Evolutionary conservation across 108 stramenopile genomes (phyloP), one percentile per base, ranked within the genome.

Genomic region (Tribonema minus): DNA sequence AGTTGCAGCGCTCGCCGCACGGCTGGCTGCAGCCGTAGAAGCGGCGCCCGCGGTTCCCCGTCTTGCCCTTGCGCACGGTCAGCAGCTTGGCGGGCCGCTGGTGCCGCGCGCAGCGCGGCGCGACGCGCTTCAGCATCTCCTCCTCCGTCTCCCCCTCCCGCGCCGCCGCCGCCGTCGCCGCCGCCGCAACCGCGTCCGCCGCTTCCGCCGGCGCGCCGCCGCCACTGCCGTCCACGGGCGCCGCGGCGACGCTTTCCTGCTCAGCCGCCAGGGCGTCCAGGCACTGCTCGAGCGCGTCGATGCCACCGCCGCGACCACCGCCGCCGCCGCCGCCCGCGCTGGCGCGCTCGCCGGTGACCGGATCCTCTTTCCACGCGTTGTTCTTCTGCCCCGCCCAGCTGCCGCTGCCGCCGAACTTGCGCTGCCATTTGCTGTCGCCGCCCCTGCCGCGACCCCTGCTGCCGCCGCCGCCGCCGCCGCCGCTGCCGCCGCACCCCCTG

Each of bases 11-110:
- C 58, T 82, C 77, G 12, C 78, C 81, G 62, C 61, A 12, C 23
- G 71, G 71, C 5, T 71, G 71, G 69, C 76, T 78, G 61, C 80
- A 81, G 27, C 30, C 76, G 67, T 78, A 81, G 64, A 81, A 81
- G 15, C 70, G 36, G 35, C 80, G 68, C 26, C 80, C 80, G 29
- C 61, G 67, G 76, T 77, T 77, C n/a, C 80, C 80, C 32, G 74
- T 71, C n/a, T n/a, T n/a, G n/a, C n/a, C n/a, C 58, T 81, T 81
- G 28, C 29, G n/a, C 30, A 81, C 80, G 12, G 68, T 77, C 70
- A 81, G 58, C 29, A 78, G 35, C 31, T 76, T 76, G 30, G 74
- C 68, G 35, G 76, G 29, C 3, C 68, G 40, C 35, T 77, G 80
- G 60, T 81, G 80, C 33, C 71, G 69, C 25, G 76, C 58, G 31